phyloP scores from a whole-genome alignment of 2,329 filamentous ascomycete species.

The Botrytis pseudocinerea region DNA sequence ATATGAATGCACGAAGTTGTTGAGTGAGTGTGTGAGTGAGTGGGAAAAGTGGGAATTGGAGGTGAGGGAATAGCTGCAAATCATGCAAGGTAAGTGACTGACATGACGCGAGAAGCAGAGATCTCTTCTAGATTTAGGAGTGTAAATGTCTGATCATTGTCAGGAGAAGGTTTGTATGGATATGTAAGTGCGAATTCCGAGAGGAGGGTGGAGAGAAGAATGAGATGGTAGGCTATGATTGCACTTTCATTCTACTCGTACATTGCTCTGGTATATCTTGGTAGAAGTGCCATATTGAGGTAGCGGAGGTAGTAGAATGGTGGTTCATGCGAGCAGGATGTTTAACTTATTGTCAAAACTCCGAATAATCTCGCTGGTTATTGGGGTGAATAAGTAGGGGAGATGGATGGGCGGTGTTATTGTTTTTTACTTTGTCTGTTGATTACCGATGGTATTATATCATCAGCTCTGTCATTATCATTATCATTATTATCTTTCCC shows the following conservation, averaged over 20 bases:
- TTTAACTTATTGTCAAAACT: neutral
- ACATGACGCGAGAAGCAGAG: neutral
- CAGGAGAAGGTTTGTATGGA: neutral
- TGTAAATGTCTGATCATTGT: neutral
- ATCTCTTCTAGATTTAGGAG: neutral
- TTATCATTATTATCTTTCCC: neutral
- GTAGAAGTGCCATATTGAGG: rapidly evolving
- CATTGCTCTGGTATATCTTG: neutral
- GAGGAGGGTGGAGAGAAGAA: neutral
- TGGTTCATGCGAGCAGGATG: neutral
- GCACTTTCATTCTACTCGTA: neutral
- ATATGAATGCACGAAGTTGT: neutral
- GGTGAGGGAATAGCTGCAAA: neutral
- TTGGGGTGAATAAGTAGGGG: neutral
- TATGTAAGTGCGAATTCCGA: neutral
- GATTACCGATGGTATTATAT: neutral
- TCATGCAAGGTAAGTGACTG: neutral
- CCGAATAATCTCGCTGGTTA: too few relatives aligned
- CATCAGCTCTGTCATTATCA: neutral
- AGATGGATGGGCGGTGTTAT: neutral
- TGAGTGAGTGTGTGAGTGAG: neutral
- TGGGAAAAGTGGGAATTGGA: neutral
- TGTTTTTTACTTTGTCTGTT: neutral
- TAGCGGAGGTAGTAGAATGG: neutral
- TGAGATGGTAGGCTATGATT: neutral